Conservation (phyloP, 371 early-diverging fungal species). For the Rozella allomycis region DNA sequence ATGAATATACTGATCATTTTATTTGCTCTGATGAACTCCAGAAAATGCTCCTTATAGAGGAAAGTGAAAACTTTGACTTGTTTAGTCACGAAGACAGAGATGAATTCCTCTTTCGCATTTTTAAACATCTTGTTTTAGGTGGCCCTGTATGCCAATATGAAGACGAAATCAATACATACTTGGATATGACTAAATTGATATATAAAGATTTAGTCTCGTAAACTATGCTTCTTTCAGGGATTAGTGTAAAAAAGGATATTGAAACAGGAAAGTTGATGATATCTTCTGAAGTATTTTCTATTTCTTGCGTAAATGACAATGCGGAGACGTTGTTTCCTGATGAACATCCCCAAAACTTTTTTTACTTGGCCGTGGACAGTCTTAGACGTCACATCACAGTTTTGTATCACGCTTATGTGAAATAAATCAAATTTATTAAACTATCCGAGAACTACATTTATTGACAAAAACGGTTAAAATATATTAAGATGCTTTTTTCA, state of each 20-base stretch:
- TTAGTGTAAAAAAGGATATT: slow-evolving; percentile 8
- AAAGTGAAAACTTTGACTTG: slow-evolving; percentile 6
- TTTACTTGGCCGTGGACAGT: slow-evolving; percentile 17
- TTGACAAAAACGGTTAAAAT: no score
- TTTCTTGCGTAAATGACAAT: slow-evolving; percentile 6
- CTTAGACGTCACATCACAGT: slow-evolving; percentile 11
- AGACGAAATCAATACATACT: slow-evolving; percentile 14
- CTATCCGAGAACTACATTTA: no score
- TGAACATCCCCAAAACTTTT: slow-evolving; percentile 24
- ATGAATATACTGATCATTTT: slow-evolving; percentile 12
- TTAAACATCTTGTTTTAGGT: slow-evolving; percentile 17
- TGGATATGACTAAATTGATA: slow-evolving; percentile 11
- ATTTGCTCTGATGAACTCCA: slow-evolving; percentile 17
- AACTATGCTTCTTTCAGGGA: background rate
- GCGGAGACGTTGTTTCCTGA: slow-evolving; percentile 18
- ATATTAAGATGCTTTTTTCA: no score
- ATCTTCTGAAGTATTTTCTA: slow-evolving; percentile 8
- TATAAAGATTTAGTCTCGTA: slow-evolving; percentile 22
- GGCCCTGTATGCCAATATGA: slow-evolving; percentile 23
- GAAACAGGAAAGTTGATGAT: slow-evolving; percentile 6
- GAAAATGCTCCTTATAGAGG: slow-evolving; percentile 11
- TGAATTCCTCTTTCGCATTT: slow-evolving; percentile 21
- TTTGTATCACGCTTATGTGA: slow-evolving; percentile 22
- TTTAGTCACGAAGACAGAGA: slow-evolving; percentile 9
- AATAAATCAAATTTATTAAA: no score